These are phyloP conservation scores for Glutinoglossum americanum DNA, from an alignment of 495 filamentous ascomycete species.

Conservation along the genomic window DNA sequence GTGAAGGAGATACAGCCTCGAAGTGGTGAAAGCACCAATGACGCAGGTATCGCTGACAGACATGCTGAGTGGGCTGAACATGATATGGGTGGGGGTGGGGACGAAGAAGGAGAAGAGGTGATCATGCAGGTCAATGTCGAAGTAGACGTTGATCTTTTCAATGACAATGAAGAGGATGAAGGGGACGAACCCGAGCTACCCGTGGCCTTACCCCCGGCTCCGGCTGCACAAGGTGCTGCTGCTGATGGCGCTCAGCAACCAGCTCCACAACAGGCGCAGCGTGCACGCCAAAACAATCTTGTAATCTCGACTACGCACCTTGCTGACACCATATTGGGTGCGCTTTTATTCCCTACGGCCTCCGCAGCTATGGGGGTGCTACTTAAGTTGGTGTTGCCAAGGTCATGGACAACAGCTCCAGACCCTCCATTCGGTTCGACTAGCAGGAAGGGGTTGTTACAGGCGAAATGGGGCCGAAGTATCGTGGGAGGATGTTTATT, in stretches of 20 bases:
- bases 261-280: conserved; percentile 4
- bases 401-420: conserved; percentile 34
- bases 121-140: conserved; percentile 19
- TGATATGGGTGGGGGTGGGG: conserved; percentile 17
- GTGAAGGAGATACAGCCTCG: conserved; percentile 42
- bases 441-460: conserved; percentile 34
- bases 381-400: conserved; percentile 37
- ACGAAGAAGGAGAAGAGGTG: conserved; percentile 15
- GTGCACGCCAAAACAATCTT: conserved; percentile 18
- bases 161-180: conserved; percentile 20
- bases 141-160: conserved; percentile 21
- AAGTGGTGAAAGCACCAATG: conserved; percentile 19
- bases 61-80: conserved; percentile 18
- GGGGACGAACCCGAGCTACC: conserved; percentile 15
- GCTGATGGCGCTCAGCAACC: conserved; percentile 2
- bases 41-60: conserved; percentile 7
- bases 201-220: conserved; percentile 6
- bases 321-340: conserved; percentile 35
- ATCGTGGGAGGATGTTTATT: conserved; percentile 62
- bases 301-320: conserved; percentile 29
- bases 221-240: background rate
- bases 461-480: conserved; percentile 57
- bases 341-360: conserved; percentile 38
- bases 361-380: conserved; percentile 46
- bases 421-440: background rate